Base-by-base conservation (phyloP, 306 rosid genomes). In the Trifolium repens region DNA sequence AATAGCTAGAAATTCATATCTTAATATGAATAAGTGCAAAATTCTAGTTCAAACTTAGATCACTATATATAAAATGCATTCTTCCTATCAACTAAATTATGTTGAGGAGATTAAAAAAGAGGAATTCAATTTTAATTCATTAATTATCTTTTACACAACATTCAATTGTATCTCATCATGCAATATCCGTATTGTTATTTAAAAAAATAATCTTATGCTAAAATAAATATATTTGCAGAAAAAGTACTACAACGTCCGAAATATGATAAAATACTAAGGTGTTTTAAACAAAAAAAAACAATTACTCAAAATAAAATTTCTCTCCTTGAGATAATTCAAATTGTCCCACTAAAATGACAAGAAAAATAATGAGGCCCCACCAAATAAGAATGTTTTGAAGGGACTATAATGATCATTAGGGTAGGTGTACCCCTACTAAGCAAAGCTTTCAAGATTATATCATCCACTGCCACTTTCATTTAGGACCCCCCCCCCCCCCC, bases 381-480 rank as follows among this genome's bases (percentile, higher is more conserved):
- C 77, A 73, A 77, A 27, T 73, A 46, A 67, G 72, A 72, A 72
- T 49, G 72, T 67, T 35, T 62, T 73, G 53, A 74, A 50, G 79
- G 79, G 72, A 66, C 37, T 60, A 73, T 67, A 73, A 77, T 72
- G 37, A 78, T 78, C 50, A 78, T 78, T 73, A 78, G 83, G 83
- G 78, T 69, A 73, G 35, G 35, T 72, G 80, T 73, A 42, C 66
- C 80, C 80, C 80, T 78, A 34, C 77, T 53, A 46, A 82, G 53
- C 62, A 73, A 62, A 69, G 52, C 50, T 73, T 67, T 68, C 79
- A 62, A 27, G 57, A 16, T 78, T 27, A 44, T 53, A 69, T 83
- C 71, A 74, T 80, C 74, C 83, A 50, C 77, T 67, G 27, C 57
- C 68, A 73, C 86, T 64, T 69, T 74, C 71, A 42, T 74, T 69